Evolutionary conservation across 768 basidiomycete genomes (phyloP).

Genomic region (Tubosaeta brunneosetosa): DNA sequence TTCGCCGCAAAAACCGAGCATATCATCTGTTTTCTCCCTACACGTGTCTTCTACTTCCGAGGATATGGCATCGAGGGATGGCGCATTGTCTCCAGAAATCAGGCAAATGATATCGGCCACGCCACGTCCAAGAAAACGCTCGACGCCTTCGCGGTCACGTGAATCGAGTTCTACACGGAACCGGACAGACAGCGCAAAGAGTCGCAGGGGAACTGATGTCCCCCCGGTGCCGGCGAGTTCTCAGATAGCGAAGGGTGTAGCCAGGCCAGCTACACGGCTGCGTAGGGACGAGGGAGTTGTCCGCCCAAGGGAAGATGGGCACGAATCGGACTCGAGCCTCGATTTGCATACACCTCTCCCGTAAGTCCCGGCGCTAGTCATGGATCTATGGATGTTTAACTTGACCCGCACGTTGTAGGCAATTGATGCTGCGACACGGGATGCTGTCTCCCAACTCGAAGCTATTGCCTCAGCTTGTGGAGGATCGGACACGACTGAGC

Average conservation of each 20-base stretch:
- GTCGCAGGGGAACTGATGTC: conserved; percentile 6
- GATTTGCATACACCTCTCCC: conserved; percentile 67
- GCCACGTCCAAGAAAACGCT: conserved; percentile 32
- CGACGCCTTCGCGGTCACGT: conserved; percentile 22
- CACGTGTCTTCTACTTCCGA: conserved; percentile 13
- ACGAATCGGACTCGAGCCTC: conserved; percentile 59
- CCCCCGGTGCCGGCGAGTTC: conserved; percentile 11
- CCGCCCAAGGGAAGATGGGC: conserved; percentile 27
- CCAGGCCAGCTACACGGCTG: not conserved
- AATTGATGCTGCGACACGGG: conserved; percentile 63
- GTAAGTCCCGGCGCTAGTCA: conserved; percentile 38
- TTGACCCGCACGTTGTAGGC: conserved; percentile 32
- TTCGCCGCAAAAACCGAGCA: conserved; percentile 21
- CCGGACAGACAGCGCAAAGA: conserved; percentile 14
- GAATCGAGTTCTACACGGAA: conserved; percentile 14
- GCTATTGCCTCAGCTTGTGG: conserved; percentile 37
- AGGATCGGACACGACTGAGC: conserved; percentile 21
- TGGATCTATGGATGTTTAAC: not conserved
- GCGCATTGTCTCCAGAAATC: conserved; percentile 37
- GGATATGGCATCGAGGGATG: conserved; percentile 2
- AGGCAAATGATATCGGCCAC: conserved; percentile 36
- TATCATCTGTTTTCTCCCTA: conserved; percentile 8
- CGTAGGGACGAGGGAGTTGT: not conserved
- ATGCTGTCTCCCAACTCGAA: conserved; percentile 65
- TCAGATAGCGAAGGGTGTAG: not conserved